Conservation (phyloP, 768 basidiomycete species). For the Lactarius quietus region DNA sequence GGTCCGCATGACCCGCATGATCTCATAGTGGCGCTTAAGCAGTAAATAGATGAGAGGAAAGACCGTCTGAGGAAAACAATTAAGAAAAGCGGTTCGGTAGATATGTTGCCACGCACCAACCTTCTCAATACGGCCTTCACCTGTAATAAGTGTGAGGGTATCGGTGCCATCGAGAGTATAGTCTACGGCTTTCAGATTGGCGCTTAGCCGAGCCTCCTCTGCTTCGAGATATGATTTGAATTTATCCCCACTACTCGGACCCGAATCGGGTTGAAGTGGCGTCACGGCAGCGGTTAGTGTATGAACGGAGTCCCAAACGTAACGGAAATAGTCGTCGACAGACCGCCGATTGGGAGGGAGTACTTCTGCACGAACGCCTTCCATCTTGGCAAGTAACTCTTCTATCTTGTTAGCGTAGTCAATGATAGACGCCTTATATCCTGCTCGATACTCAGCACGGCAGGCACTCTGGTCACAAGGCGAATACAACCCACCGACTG, state of each 20-base stretch:
- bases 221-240: slow-evolving; percentile 28
- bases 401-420: slow-evolving; percentile 21
- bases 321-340: neutral
- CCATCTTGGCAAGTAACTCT: slow-evolving; percentile 18
- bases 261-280: neutral
- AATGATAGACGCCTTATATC: slow-evolving; percentile 17
- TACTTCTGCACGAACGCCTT: slow-evolving; percentile 8
- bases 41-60: slow-evolving; percentile 24
- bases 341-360: slow-evolving; percentile 13
- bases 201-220: slow-evolving; percentile 30
- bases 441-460: neutral
- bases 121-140: slow-evolving; percentile 31
- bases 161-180: slow-evolving; percentile 33
- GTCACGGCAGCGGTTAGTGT: slow-evolving; percentile 8
- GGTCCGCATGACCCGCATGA: slow-evolving; percentile 18
- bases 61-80: slow-evolving; percentile 5
- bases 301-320: slow-evolving; percentile 3
- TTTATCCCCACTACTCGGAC: slow-evolving; percentile 4
- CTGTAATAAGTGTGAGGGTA: slow-evolving; percentile 31
- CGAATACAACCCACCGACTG: slow-evolving; percentile 18
- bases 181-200: slow-evolving; percentile 28
- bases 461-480: neutral
- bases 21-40: slow-evolving; percentile 26
- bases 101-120: slow-evolving; percentile 11
- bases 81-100: neutral